Evolutionary conservation across 129 eudicot species (phyloP).

Genomic region (Logfia minima): DNA sequence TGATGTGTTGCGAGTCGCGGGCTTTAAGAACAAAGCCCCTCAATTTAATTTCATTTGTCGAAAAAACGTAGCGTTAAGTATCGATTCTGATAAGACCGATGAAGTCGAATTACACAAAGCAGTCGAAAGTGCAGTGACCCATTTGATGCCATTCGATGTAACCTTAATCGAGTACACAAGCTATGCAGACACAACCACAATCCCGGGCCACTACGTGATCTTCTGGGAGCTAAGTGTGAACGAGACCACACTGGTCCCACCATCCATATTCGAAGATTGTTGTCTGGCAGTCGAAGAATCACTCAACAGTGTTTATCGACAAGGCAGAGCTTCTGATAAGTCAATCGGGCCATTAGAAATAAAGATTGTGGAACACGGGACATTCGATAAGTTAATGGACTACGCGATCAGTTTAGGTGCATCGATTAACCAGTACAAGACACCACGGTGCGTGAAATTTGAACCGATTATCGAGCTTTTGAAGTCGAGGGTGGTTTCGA

Average conservation of each 20-base stretch:
- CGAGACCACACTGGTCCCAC: conserved; percentile 51
- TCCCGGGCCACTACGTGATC: conserved; percentile 75
- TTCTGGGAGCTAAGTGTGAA: conserved; percentile 61
- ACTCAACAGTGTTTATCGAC: conserved; percentile 66
- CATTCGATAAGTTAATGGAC: conserved; percentile 86
- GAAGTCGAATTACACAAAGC: conserved; percentile 80
- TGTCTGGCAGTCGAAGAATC: conserved; percentile 67
- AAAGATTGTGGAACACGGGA: conserved; percentile 63
- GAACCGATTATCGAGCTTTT: conserved; percentile 69
- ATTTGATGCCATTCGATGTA: conserved; percentile 57
- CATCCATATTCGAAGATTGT: conserved; percentile 65
- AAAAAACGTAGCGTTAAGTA: conserved; percentile 74
- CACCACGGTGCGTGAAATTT: conserved; percentile 76
- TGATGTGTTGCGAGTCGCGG: conserved; percentile 67
- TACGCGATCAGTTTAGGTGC: conserved; percentile 74
- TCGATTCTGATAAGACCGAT: conserved; percentile 71
- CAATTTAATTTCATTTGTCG: conserved; percentile 69
- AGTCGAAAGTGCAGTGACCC: conserved; percentile 48
- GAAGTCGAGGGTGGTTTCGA: conserved; percentile 58
- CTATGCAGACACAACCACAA: conserved; percentile 61
- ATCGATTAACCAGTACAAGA: conserved; percentile 79
- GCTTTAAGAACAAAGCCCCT: conserved; percentile 78
- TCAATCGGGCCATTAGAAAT: conserved; percentile 83
- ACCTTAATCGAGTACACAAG: conserved; percentile 65
- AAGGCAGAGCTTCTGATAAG: conserved; percentile 58